Conservation (phyloP, 352 stramenopile species). For the Pythium pyrilobum region DNA sequence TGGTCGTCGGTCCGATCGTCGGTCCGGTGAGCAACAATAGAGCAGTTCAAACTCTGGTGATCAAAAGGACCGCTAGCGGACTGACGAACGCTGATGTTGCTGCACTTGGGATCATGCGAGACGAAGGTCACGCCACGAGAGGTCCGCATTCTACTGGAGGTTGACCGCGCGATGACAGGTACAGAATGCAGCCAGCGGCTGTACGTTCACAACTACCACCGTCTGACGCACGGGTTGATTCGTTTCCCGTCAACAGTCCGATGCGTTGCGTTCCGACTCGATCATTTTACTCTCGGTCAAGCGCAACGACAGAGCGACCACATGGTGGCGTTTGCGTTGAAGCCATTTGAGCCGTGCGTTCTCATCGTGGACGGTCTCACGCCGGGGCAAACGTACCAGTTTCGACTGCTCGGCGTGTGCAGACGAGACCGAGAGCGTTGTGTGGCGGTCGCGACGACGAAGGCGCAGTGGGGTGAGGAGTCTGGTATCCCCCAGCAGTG, state of each 20-base stretch:
- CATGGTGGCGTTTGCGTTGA: neutral
- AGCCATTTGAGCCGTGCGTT: conserved; percentile 6
- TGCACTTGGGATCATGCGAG: too few relatives aligned
- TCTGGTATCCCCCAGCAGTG: neutral
- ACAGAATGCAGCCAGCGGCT: too few relatives aligned
- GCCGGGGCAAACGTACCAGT: conserved; percentile 27
- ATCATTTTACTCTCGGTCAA: neutral
- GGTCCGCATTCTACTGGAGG: conserved; percentile 30
- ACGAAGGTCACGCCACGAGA: neutral
- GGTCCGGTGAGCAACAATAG: conserved; percentile 23
- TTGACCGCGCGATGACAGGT: conserved; percentile 20
- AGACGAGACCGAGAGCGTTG: conserved; percentile 26
- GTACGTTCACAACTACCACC: too few relatives aligned
- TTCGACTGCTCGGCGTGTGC: conserved; percentile 38
- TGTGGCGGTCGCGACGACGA: conserved; percentile 25
- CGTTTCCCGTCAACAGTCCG: neutral
- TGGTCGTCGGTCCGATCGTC: conserved; percentile 41
- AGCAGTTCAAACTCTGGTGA: too few relatives aligned
- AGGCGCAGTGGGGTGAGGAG: too few relatives aligned
- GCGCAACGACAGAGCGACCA: neutral
- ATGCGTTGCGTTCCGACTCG: conserved; percentile 30
- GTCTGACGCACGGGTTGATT: neutral
- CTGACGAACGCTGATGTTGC: too few relatives aligned
- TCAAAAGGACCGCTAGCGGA: too few relatives aligned
- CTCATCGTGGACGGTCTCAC: conserved; percentile 21